Conservation (phyloP, 1,139 yeast species). For the Wickerhamomyces sp. region DNA sequence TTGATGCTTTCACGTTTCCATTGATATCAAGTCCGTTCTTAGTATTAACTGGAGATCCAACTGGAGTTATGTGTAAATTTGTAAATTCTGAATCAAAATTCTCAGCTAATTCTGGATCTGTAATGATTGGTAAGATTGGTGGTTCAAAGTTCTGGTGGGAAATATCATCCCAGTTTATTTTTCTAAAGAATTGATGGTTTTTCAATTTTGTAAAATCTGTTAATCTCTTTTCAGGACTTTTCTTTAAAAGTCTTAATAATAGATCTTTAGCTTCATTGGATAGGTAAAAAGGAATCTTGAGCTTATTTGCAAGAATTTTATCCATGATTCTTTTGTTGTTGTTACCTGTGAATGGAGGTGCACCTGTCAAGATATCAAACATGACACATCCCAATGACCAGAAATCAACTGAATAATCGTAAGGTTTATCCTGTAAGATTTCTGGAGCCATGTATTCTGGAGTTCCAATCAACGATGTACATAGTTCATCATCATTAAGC, state of each 20-base stretch:
- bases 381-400: conserved; percentile 94
- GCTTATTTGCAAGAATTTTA: conserved; percentile 70
- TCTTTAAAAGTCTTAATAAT: conserved; percentile 63
- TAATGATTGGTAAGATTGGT: conserved; percentile 81
- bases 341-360: conserved; percentile 92
- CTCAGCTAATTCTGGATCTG: conserved; percentile 85
- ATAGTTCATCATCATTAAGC: conserved; percentile 38
- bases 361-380: conserved; percentile 82
- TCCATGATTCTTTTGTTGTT: conserved; percentile 79
- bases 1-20: not conserved
- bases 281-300: conserved; percentile 76
- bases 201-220: conserved; percentile 53
- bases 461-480: conserved; percentile 83
- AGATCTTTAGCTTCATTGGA: conserved; percentile 84
- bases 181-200: conserved; percentile 74
- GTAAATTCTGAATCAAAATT: conserved; percentile 90
- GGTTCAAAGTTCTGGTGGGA: conserved; percentile 46
- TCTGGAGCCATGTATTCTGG: conserved; percentile 98
- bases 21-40: conserved; percentile 8
- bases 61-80: conserved; percentile 42
- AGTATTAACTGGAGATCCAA: conserved; percentile 18
- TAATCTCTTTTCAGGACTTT: conserved; percentile 70
- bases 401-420: conserved; percentile 90
- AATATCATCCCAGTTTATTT: conserved; percentile 69
- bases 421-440: conserved; percentile 77